These are phyloP conservation scores for Orbilia brochopaga DNA, from an alignment of 2,329 filamentous ascomycete species.

Conservation along the genomic window DNA sequence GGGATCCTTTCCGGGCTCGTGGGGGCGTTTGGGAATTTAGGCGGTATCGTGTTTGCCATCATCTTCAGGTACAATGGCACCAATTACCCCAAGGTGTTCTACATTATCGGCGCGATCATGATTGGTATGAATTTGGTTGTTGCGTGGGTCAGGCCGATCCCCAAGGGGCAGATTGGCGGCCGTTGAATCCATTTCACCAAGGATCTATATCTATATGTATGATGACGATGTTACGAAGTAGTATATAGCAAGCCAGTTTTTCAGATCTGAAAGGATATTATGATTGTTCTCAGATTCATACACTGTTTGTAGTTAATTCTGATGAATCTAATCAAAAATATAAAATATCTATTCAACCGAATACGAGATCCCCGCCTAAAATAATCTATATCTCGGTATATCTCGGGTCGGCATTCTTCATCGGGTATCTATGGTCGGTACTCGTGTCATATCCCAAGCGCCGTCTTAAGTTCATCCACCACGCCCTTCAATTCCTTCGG, in stretches of 20 bases:
- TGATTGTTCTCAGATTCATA: no score
- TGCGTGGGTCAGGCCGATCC: conserved; percentile 68
- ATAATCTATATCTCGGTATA: no score
- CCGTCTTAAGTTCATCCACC: conserved; percentile 38
- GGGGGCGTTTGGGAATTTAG: conserved; percentile 81
- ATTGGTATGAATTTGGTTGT: conserved; percentile 73
- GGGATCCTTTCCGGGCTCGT: conserved; percentile 77
- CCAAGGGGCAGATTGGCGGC: conserved; percentile 64
- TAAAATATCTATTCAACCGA: no score
- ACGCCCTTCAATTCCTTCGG: conserved; percentile 33
- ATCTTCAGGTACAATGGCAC: conserved; percentile 77
- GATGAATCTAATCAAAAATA: no score
- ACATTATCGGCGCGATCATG: conserved; percentile 80
- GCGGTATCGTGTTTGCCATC: conserved; percentile 82
- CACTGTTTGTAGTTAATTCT: no score
- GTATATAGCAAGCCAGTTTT: no score
- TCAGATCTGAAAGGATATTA: no score
- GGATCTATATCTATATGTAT: neutral
- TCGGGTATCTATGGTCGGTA: neutral
- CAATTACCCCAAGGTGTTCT: conserved; percentile 73
- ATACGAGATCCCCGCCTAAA: no score
- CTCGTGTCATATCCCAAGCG: conserved; percentile 24
- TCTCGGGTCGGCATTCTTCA: neutral
- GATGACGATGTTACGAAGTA: neutral
- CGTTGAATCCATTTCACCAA: conserved; percentile 53